Conservation (phyloP, 2,329 filamentous ascomycete species). For the Cordyceps tenuipes region DNA sequence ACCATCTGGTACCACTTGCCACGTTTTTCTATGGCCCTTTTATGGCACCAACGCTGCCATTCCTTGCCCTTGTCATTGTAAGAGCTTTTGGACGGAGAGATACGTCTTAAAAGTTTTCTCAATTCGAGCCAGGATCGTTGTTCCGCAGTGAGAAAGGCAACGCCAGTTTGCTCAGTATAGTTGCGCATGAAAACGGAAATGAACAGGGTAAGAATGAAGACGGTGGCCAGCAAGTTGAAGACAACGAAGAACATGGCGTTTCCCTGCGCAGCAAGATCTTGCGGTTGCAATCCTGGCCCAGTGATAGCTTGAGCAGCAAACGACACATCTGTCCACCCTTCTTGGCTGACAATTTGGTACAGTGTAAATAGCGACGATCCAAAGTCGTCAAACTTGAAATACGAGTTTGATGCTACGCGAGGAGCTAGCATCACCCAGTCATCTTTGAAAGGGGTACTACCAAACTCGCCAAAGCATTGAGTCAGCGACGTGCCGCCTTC, state of each 20-base stretch:
- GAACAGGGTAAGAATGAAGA: conserved; percentile 94
- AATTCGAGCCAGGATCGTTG: conserved; percentile 96
- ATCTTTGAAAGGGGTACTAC: conserved; percentile 61
- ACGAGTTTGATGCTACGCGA: conserved; percentile 70
- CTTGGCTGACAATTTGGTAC: conserved; percentile 97
- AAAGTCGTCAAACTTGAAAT: conserved; percentile 91
- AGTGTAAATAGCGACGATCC: conserved; percentile 90
- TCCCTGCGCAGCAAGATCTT: conserved; percentile 59
- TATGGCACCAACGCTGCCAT: conserved; percentile 93
- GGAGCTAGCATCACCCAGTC: conserved; percentile 78
- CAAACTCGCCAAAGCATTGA: conserved; percentile 80
- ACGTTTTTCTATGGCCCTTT: conserved; percentile 85
- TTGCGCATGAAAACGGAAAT: conserved; percentile 99
- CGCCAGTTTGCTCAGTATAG: conserved; percentile 96
- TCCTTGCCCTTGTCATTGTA: conserved; percentile 66
- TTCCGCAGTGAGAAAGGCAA: conserved; percentile 90
- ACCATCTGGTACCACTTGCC: conserved; percentile 84
- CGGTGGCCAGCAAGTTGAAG: conserved; percentile 92
- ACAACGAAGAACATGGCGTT: conserved; percentile 92
- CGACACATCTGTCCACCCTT: conserved; percentile 95
- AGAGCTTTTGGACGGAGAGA: conserved; percentile 89
- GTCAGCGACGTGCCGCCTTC: conserved; percentile 49
- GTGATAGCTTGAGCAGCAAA: conserved; percentile 76
- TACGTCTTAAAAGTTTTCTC: conserved; percentile 82
- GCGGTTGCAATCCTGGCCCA: conserved; percentile 64